Conservation (phyloP, 73 alveolate species). For the Durusdinium trenchii region DNA sequence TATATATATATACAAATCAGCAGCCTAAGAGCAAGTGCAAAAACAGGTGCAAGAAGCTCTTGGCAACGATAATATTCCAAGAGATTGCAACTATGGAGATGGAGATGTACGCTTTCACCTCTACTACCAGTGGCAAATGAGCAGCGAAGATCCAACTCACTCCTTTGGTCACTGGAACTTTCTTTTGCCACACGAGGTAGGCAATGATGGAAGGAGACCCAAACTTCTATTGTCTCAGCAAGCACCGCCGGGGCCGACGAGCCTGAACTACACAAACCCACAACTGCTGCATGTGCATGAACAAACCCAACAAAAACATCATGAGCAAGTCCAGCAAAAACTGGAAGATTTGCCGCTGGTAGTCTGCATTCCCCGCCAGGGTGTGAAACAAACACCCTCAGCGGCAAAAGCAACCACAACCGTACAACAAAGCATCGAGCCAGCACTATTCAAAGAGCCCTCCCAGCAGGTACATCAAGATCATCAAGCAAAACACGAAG, state of each 20-base stretch:
- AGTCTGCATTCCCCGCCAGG: neutral
- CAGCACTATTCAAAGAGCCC: neutral
- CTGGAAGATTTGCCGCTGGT: neutral
- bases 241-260: neutral
- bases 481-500: neutral
- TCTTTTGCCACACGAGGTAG: neutral
- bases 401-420: neutral
- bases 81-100: neutral
- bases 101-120: neutral
- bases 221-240: neutral
- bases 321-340: neutral
- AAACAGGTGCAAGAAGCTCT: neutral
- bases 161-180: neutral
- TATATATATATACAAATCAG: too few species aligned
- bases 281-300: neutral
- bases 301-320: neutral
- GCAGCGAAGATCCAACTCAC: neutral
- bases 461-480: neutral
- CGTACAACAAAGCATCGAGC: neutral
- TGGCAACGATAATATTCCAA: neutral
- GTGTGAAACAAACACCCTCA: neutral
- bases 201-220: neutral
- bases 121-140: conserved; percentile 9
- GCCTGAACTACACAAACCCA: neutral
- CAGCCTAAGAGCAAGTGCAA: too few species aligned